phyloP scores from a whole-genome alignment of 345 rosid species.

The Populus tremula region DNA sequence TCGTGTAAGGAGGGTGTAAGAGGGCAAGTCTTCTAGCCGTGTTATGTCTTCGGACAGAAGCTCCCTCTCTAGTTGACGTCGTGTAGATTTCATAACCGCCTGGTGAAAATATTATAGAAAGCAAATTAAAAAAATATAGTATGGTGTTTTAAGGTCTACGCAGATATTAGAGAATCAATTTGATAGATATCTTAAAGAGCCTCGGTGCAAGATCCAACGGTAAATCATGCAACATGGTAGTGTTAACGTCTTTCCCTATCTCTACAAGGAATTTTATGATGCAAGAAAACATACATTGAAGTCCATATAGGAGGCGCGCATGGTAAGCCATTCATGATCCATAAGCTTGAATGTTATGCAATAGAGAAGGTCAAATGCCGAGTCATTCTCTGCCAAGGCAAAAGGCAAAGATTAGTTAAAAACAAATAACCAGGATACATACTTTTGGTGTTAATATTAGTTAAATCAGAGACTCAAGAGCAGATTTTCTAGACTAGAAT shows the following conservation, averaged over 20 bases:
- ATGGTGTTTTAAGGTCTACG: neutral
- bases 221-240: neutral
- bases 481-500: neutral
- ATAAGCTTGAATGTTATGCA: constrained; percentile 96
- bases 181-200: neutral
- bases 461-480: neutral
- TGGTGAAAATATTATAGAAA: neutral
- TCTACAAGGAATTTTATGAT: constrained; percentile 2
- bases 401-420: constrained; percentile 5
- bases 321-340: constrained; percentile 92
- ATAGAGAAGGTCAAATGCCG: constrained; percentile 90
- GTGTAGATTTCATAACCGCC: constrained; percentile 48
- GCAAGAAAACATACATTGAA: constrained; percentile 62
- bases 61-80: constrained; percentile 90
- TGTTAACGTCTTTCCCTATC: neutral
- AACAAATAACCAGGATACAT: neutral
- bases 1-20: constrained; percentile 56
- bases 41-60: constrained; percentile 61
- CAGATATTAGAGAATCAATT: neutral
- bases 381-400: constrained; percentile 62
- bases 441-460: neutral
- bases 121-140: neutral
- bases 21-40: constrained; percentile 80
- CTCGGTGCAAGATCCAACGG: neutral
- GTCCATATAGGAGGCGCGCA: constrained; percentile 99